Base-by-base conservation (phyloP, 371 early-diverging fungal species). In the Vairimorpha ceranae region DNA sequence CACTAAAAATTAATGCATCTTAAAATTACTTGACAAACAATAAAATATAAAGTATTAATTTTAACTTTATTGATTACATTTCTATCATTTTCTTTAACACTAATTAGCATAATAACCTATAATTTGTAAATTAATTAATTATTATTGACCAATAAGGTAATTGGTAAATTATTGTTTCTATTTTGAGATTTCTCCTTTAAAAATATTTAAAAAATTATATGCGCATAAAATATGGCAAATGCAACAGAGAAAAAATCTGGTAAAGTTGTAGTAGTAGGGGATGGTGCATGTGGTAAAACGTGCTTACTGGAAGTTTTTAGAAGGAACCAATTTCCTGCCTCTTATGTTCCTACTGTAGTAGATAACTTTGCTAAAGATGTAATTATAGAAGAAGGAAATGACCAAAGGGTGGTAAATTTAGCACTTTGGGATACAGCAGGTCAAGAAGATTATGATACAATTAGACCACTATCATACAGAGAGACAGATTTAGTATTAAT, bases 401-500 rank as follows among this genome's bases (percentile, higher is more conserved):
- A 72, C 46, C 70, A 68, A 4, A 74, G 70, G 2, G 52, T 23
- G 17, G 81, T 85, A 2, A 64, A 77, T 0, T 51, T 85, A 41
- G 85, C 86, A 0, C 72, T 85, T 3, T 85, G 86, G 86, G 86
- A 85, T 78, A 82, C 82, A 0, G 77, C 85, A 27, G 85, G 85
- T n/a, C 85, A 85, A 68, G 85, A 85, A 67, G 85, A 82, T 59
- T 85, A 83, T 75, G 85, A 85, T 65, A 75, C 83, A 23, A 79
- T 85, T 12, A 21, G 85, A 54, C 85, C 85, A 19, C 75, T 85
- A 21, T 80, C 82, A 14, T 85, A 85, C 68, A 77, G 66, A 70
- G 82, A 81, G 25, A 80, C 85, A 15, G 77, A 83, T 68, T 59
- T 83, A 23, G 79, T 85, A 17, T 4, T 85, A 14, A 51, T 85